A percentile compares a stretch with the other conserved stretches of the same genome.
Evolutionary conservation across 169 alveolate species (phyloP).

Genomic region (Theileria annulata): DNA sequence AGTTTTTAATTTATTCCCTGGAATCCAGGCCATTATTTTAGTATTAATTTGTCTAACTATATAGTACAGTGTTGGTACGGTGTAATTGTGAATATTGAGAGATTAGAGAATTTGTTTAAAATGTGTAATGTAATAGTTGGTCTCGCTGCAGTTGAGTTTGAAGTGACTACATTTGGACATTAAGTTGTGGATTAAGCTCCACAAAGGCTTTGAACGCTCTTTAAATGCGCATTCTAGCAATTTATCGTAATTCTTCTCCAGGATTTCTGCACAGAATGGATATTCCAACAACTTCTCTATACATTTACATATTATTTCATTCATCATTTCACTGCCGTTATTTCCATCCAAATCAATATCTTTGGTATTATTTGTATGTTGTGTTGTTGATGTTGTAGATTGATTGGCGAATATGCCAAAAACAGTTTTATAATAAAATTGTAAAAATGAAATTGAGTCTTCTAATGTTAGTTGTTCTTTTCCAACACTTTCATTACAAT

Average conservation of each 20-base stretch:
- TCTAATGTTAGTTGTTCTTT: background rate
- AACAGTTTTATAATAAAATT: constrained; percentile 9
- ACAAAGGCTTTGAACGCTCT: constrained; percentile 2
- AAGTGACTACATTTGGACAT: background rate
- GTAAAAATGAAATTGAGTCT: constrained; percentile 19
- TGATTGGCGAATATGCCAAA: constrained; percentile 2
- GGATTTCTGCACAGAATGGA: background rate
- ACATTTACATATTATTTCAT: constrained; percentile 15
- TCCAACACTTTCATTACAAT: background rate
- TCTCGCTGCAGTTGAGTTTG: background rate
- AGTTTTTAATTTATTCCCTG: too few species aligned
- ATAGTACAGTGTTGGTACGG: too few species aligned
- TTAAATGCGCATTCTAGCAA: constrained; percentile 27
- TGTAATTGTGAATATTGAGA: too few species aligned
- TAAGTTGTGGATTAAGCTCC: constrained; percentile 17
- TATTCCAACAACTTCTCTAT: constrained; percentile 11
- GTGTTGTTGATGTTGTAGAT: background rate
- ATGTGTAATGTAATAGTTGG: background rate
- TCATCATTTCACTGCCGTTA: background rate
- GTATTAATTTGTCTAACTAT: too few species aligned
- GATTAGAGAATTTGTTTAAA: constrained; percentile 8
- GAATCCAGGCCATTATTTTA: too few species aligned
- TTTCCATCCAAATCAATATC: background rate
- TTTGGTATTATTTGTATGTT: background rate
- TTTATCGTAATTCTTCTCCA: background rate